Percentiles rank a stretch among this genome's conserved stretches.
These are phyloP conservation scores for Pichia sp. DNA, from an alignment of 1,139 yeast species.

Conservation along the genomic window DNA sequence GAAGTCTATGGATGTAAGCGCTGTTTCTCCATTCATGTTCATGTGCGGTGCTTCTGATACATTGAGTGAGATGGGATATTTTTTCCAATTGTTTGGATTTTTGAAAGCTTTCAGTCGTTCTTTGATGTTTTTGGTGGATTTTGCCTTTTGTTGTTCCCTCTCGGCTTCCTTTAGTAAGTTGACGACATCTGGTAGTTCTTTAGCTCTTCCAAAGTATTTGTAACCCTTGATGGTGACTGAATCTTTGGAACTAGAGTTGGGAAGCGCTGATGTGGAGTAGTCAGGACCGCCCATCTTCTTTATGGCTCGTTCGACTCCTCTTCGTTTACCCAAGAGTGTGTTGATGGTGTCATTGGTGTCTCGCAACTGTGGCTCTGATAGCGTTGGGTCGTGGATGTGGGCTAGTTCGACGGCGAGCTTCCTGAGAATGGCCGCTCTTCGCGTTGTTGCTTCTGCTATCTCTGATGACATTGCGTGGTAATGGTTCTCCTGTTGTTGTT, in stretches of 20 bases:
- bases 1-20: too few species aligned
- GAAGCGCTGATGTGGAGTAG: slow-evolving; percentile 1
- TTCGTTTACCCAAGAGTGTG: slow-evolving; percentile 55
- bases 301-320: slow-evolving; percentile 74
- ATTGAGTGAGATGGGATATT: background rate
- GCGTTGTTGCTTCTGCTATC: too few species aligned
- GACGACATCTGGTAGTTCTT: slow-evolving; percentile 70
- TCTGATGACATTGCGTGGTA: too few species aligned
- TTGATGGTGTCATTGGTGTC: slow-evolving; percentile 76
- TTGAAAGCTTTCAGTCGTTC: background rate
- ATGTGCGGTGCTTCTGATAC: too few species aligned
- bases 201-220: slow-evolving; percentile 78
- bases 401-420: too few species aligned
- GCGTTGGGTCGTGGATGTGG: slow-evolving; percentile 57
- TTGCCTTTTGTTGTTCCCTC: slow-evolving; percentile 19
- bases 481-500: too few species aligned
- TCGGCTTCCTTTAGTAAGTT: slow-evolving; percentile 38
- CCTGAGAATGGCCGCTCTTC: too few species aligned
- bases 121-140: background rate
- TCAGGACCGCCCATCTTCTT: slow-evolving; percentile 66
- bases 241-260: slow-evolving; percentile 11
- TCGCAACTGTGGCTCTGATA: slow-evolving; percentile 56
- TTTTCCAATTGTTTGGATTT: slow-evolving; percentile 4
- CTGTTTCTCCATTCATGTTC: too few species aligned
- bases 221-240: slow-evolving; percentile 40